Evolutionary conservation across 352 stramenopile species (phyloP).

Genomic region (Pythium angustatum): DNA sequence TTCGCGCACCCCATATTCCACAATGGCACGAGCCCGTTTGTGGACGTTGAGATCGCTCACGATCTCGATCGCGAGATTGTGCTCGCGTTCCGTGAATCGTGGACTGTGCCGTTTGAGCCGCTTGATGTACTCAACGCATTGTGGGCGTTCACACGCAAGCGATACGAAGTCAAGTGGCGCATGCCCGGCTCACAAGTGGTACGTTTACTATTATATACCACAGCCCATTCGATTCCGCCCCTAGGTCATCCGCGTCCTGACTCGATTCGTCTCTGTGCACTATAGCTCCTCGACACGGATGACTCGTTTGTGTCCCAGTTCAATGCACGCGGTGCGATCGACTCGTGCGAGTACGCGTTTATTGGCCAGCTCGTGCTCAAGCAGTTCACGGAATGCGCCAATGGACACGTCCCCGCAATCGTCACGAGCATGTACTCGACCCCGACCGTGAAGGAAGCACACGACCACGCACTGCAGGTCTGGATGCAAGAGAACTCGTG

Average conservation of each 20-base stretch:
- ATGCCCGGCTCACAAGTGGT: slow-evolving; percentile 6
- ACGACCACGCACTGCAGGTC: not conserved
- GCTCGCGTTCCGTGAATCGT: slow-evolving; percentile 21
- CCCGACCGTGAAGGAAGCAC: not conserved
- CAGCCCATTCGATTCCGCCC: no score
- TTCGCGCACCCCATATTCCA: slow-evolving; percentile 25
- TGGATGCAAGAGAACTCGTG: not conserved
- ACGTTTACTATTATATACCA: not conserved
- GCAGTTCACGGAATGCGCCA: not conserved
- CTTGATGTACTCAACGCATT: slow-evolving; percentile 8
- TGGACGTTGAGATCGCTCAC: slow-evolving; percentile 17
- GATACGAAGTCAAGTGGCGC: slow-evolving; percentile 13
- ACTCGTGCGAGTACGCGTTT: not conserved
- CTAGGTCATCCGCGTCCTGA: not conserved
- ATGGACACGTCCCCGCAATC: not conserved
- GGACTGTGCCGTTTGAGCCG: slow-evolving; percentile 19
- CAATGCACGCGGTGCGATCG: not conserved
- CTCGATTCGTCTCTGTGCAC: not conserved
- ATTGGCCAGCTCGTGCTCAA: slow-evolving; percentile 2
- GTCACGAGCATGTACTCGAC: not conserved
- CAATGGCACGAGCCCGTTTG: slow-evolving; percentile 18
- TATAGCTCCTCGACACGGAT: not conserved
- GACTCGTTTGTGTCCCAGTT: slow-evolving; percentile 13
- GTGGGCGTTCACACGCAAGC: slow-evolving; percentile 17
- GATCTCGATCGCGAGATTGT: slow-evolving; percentile 14